phyloP scores from a whole-genome alignment of 768 basidiomycete genomes.

The Phanerochaete sordida region DNA sequence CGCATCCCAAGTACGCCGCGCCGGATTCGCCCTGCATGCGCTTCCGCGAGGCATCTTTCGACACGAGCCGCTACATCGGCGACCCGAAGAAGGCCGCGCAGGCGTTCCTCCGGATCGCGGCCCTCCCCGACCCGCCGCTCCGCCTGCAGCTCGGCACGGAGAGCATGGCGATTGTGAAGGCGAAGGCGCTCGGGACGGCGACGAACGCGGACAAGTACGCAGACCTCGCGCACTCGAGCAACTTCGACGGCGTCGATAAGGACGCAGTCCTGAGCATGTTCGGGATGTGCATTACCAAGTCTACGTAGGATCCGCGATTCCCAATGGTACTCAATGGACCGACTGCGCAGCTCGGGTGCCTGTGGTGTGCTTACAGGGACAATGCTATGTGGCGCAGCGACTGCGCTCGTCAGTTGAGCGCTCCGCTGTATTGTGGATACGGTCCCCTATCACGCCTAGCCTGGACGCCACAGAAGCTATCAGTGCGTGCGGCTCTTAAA shows the following conservation, averaged over 20 bases:
- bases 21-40: slow-evolving; percentile 7
- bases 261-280: slow-evolving; percentile 1
- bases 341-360: too few relatives aligned
- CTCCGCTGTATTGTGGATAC: too few relatives aligned
- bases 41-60: not conserved
- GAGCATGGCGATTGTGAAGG: slow-evolving; percentile 8
- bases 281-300: not conserved
- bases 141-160: slow-evolving; percentile 17
- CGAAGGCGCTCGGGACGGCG: slow-evolving; percentile 9
- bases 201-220: slow-evolving; percentile 8
- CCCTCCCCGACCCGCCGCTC: slow-evolving; percentile 11
- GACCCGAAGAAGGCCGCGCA: slow-evolving; percentile 15
- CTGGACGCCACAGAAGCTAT: too few relatives aligned
- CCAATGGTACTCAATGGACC: too few relatives aligned
- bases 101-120: slow-evolving; percentile 13
- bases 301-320: not conserved
- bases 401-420: too few relatives aligned
- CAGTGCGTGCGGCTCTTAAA: too few relatives aligned
- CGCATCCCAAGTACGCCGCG: slow-evolving; percentile 7
- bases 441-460: too few relatives aligned
- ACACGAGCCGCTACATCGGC: not conserved
- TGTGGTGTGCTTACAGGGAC: too few relatives aligned
- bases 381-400: too few relatives aligned
- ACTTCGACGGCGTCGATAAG: slow-evolving; percentile 11
- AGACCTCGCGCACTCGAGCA: slow-evolving; percentile 7